Conservation (phyloP, 139 green algal species). For the Tetratostichococcus sp. region DNA sequence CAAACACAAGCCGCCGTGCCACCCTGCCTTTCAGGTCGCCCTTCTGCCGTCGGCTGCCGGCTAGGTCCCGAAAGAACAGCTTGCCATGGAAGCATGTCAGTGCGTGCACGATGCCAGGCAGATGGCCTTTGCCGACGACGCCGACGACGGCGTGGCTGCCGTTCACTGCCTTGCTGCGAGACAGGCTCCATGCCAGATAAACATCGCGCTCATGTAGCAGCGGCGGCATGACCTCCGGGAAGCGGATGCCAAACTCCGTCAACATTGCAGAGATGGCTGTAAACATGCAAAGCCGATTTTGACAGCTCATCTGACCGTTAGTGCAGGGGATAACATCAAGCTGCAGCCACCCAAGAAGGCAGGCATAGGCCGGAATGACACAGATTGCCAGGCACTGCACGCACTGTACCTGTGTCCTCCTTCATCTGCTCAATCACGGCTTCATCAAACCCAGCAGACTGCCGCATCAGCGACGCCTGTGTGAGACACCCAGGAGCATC, state of each 20-base stretch:
- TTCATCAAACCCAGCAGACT: too few species aligned
- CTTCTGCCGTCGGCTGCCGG: conserved; percentile 11
- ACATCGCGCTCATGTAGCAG: conserved; percentile 67
- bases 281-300: background rate
- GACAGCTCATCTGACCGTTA: too few species aligned
- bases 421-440: too few species aligned
- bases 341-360: too few species aligned
- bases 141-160: conserved; percentile 58
- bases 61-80: conserved; percentile 39
- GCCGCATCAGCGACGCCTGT: too few species aligned
- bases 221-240: conserved; percentile 11
- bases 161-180: conserved; percentile 71
- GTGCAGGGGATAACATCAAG: too few species aligned
- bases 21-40: background rate
- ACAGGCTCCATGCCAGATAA: conserved; percentile 73
- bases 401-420: too few species aligned
- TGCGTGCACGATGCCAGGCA: conserved; percentile 53
- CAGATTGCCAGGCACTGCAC: too few species aligned
- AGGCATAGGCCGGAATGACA: too few species aligned
- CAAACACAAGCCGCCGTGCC: background rate
- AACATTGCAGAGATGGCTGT: conserved; percentile 30
- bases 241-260: background rate
- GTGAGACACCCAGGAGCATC: too few species aligned
- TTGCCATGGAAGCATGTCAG: conserved; percentile 28
- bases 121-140: conserved; percentile 68